Evolutionary conservation across 2,329 filamentous ascomycete species (phyloP).

Genomic region (Oidium heveae): DNA sequence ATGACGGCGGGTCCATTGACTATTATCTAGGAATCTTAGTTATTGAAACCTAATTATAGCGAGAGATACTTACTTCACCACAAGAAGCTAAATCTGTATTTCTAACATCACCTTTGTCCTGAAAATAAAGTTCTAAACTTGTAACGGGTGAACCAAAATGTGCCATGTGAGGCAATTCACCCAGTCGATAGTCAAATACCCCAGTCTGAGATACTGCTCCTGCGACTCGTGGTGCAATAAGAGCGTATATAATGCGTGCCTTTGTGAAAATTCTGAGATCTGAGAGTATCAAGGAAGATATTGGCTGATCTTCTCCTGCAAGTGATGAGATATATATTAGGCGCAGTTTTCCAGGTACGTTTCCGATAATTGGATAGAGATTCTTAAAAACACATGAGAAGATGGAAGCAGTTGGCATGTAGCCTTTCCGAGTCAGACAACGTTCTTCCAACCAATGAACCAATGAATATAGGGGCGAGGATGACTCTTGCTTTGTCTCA

Average conservation of each 20-base stretch:
- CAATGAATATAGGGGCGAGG: constrained; percentile 36
- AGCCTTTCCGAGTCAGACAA: constrained; percentile 40
- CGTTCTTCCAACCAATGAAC: constrained; percentile 50
- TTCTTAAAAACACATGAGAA: constrained; percentile 35
- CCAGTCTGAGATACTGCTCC: constrained; percentile 74
- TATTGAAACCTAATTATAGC: constrained; percentile 2
- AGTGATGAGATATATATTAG: constrained; percentile 59
- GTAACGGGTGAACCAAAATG: constrained; percentile 72
- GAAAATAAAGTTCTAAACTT: constrained; percentile 52
- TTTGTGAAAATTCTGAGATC: constrained; percentile 63
- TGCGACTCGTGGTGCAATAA: constrained; percentile 62
- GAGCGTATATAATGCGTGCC: constrained; percentile 60
- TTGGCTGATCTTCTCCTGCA: constrained; percentile 19
- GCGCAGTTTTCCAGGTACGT: constrained; percentile 46
- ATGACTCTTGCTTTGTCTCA: constrained; percentile 31
- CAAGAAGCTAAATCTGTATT: constrained; percentile 35
- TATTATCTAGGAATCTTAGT: constrained; percentile 36
- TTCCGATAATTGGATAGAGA: constrained; percentile 31
- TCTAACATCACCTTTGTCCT: constrained; percentile 32
- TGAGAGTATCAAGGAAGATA: constrained; percentile 40
- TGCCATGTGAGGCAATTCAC: constrained; percentile 16
- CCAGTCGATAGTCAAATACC: constrained; percentile 60
- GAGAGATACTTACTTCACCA: constrained; percentile 30
- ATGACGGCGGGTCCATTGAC: constrained; percentile 41
- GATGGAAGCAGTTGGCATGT: constrained; percentile 42